These are phyloP conservation scores for Leccinum aurantiacum DNA, from an alignment of 768 basidiomycete genomes.

Conservation along the genomic window DNA sequence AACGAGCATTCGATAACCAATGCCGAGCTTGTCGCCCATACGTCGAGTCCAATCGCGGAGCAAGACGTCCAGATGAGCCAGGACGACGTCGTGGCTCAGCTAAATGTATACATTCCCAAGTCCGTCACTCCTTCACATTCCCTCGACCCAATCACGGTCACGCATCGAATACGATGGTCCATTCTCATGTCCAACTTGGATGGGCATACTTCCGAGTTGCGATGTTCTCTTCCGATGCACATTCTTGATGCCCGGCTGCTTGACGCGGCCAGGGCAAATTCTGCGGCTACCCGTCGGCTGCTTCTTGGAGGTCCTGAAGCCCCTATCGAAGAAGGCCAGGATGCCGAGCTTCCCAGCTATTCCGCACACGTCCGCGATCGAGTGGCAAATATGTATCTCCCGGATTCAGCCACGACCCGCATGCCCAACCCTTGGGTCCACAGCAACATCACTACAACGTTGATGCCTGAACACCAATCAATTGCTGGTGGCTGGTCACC, in stretches of 20 bases:
- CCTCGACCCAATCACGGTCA: conserved; percentile 71
- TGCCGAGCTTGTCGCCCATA: conserved; percentile 10
- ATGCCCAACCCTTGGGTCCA: conserved; percentile 64
- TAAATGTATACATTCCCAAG: conserved; percentile 60
- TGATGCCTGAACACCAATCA: conserved; percentile 15
- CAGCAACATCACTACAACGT: conserved; percentile 41
- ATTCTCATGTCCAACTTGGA: conserved; percentile 82
- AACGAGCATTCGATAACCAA: neutral
- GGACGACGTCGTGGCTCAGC: conserved; percentile 57
- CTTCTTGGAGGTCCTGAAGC: conserved; percentile 41
- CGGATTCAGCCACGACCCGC: conserved; percentile 61
- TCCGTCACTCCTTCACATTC: conserved; percentile 67
- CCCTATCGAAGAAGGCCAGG: conserved; percentile 51
- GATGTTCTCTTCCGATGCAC: conserved; percentile 88
- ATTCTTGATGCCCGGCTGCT: conserved; percentile 74
- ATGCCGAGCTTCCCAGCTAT: conserved; percentile 84
- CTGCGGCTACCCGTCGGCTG: conserved; percentile 67
- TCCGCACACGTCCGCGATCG: conserved; percentile 87
- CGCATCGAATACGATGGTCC: conserved; percentile 79
- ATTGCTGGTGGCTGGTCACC: conserved; percentile 22
- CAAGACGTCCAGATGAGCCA: conserved; percentile 30
- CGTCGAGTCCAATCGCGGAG: conserved; percentile 6
- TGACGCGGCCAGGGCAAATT: conserved; percentile 71
- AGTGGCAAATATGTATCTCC: conserved; percentile 74
- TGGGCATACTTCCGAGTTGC: conserved; percentile 91